phyloP scores from a whole-genome alignment of 768 basidiomycete species.

The Kondoa malvinella region DNA sequence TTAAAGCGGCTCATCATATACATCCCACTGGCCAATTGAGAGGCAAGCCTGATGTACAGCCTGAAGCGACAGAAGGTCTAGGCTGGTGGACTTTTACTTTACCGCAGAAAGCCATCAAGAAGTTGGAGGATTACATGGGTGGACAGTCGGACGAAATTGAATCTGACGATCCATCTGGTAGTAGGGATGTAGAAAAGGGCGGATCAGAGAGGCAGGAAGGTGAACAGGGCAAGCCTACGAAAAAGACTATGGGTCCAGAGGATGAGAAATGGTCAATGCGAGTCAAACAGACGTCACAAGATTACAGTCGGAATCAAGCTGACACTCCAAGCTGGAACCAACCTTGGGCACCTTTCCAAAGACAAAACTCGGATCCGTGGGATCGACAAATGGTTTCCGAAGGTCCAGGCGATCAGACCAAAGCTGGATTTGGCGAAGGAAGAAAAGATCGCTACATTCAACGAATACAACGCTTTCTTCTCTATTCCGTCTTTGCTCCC shows the following conservation, averaged over 20 bases:
- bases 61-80: neutral
- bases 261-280: neutral
- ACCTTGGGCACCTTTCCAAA: neutral
- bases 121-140: neutral
- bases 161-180: neutral
- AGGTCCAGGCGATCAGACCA: neutral
- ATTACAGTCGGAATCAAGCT: neutral
- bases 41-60: neutral
- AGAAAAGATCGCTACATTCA: neutral
- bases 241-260: neutral
- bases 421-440: neutral
- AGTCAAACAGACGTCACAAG: neutral
- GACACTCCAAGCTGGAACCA: neutral
- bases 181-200: neutral
- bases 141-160: no score
- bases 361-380: neutral
- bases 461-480: constrained; percentile 2
- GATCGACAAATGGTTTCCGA: neutral
- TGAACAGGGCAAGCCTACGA: neutral
- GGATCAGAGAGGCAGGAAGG: neutral
- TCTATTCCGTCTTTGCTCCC: constrained; percentile 21
- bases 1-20: neutral
- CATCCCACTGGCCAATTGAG: neutral
- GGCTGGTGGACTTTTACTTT: neutral
- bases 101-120: neutral